phyloP scores from a whole-genome alignment of 1,139 yeast genomes.

The Protomyces lactucae-debilis region DNA sequence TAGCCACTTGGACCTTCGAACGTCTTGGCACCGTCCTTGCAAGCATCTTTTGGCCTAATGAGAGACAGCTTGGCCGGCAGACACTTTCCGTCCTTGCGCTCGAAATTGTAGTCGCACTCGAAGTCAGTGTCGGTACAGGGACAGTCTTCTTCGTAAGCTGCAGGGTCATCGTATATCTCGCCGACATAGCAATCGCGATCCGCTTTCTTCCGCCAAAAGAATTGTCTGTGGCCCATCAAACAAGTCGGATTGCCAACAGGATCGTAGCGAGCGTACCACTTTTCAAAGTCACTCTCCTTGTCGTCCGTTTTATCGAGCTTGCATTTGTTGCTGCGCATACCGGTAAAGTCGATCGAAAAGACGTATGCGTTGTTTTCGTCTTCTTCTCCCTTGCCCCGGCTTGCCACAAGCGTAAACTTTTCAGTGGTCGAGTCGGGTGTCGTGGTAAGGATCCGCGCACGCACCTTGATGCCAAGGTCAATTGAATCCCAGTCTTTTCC shows the following conservation, averaged over 20 bases:
- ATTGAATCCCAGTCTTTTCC: conserved; percentile 60
- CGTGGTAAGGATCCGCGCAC: conserved; percentile 51
- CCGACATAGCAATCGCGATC: conserved; percentile 66
- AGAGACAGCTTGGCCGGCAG: conserved; percentile 46
- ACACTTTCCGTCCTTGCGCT: conserved; percentile 49
- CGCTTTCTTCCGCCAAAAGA: conserved; percentile 61
- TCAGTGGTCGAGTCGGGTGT: conserved; percentile 72
- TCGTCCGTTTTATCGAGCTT: conserved; percentile 48
- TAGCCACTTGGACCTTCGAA: conserved; percentile 38
- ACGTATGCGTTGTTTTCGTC: conserved; percentile 35
- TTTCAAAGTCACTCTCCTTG: conserved; percentile 57
- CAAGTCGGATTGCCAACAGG: conserved; percentile 54
- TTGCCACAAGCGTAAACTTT: conserved; percentile 55
- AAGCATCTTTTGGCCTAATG: conserved; percentile 29
- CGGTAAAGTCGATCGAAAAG: conserved; percentile 57
- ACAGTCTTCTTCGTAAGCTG: conserved; percentile 56
- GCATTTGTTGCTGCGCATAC: conserved; percentile 46
- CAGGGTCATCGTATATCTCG: conserved; percentile 55
- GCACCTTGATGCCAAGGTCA: conserved; percentile 48
- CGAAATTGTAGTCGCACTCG: conserved; percentile 50
- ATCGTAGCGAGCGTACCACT: conserved; percentile 56
- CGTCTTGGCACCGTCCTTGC: conserved; percentile 39
- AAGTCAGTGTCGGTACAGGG: conserved; percentile 61
- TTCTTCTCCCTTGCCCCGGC: conserved; percentile 38
- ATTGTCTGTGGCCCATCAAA: conserved; percentile 68